Evolutionary conservation across 179 eudicot species (phyloP).

Genomic region (Beta lomatogona): DNA sequence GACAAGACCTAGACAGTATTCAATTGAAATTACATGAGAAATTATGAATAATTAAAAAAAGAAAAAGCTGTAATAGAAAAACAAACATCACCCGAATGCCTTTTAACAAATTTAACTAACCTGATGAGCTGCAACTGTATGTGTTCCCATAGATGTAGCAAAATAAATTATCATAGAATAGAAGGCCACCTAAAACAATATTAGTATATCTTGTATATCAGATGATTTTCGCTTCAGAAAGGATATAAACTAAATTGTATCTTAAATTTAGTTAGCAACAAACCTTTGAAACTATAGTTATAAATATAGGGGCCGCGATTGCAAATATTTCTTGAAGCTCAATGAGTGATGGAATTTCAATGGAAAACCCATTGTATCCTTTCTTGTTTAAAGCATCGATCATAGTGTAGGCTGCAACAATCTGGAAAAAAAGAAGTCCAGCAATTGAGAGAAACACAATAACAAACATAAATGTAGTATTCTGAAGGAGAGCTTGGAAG

Average conservation of each 20-base stretch:
- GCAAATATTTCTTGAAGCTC: conserved; percentile 73
- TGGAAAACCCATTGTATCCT: conserved; percentile 78
- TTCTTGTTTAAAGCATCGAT: conserved; percentile 69
- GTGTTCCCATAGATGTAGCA: conserved; percentile 53
- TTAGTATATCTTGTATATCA: neutral
- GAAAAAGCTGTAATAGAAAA: neutral
- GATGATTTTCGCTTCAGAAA: neutral
- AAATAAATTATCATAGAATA: conserved; percentile 42
- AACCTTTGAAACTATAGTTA: conserved; percentile 94
- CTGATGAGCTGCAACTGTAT: conserved; percentile 55
- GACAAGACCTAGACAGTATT: conserved; percentile 62
- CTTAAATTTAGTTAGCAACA: conserved; percentile 14
- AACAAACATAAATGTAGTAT: neutral
- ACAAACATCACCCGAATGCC: neutral
- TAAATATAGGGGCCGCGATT: conserved; percentile 92
- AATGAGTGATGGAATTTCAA: conserved; percentile 60
- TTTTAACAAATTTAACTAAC: conserved; percentile 15
- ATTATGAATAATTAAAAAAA: neutral
- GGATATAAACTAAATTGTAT: neutral
- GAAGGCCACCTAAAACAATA: conserved; percentile 40
- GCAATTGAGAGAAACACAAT: conserved; percentile 1
- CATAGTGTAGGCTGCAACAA: conserved; percentile 93
- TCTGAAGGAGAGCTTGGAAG: neutral
- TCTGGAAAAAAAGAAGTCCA: conserved; percentile 41
- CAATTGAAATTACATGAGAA: neutral